Conservation (phyloP, 1,284 basidiomycete genomes). For the Puccinia novopanici region DNA sequence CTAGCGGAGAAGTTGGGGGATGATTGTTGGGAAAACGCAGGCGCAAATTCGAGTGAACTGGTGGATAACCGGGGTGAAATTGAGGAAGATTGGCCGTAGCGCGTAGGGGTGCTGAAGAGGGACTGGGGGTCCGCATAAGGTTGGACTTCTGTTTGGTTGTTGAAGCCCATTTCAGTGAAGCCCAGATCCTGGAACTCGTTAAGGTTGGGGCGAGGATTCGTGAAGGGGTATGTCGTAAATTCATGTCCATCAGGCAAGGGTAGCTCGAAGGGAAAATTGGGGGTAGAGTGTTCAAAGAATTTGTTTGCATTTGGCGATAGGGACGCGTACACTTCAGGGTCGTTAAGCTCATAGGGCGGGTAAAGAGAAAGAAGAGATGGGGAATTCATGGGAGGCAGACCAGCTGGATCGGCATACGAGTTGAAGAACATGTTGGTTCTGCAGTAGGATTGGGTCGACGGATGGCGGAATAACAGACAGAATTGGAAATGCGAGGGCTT, state of each 20-base stretch:
- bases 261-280: neutral
- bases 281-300: neutral
- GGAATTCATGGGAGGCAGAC: conserved; percentile 25
- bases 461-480: neutral
- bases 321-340: conserved; percentile 8
- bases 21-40: neutral
- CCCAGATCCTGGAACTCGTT: conserved; percentile 2
- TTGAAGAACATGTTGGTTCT: conserved; percentile 8
- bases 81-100: neutral
- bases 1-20: neutral
- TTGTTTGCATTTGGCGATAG: neutral
- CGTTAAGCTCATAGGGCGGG: neutral
- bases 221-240: neutral
- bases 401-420: conserved; percentile 33
- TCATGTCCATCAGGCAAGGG: neutral
- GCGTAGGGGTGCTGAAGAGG: neutral
- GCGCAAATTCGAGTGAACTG: neutral
- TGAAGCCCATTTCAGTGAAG: neutral
- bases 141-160: neutral
- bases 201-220: neutral
- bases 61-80: conserved; percentile 8
- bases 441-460: neutral
- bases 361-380: neutral
- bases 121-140: neutral
- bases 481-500: conserved; percentile 1